Base-by-base conservation (phyloP, 148 eudicot species). In the Cornus kousa region DNA sequence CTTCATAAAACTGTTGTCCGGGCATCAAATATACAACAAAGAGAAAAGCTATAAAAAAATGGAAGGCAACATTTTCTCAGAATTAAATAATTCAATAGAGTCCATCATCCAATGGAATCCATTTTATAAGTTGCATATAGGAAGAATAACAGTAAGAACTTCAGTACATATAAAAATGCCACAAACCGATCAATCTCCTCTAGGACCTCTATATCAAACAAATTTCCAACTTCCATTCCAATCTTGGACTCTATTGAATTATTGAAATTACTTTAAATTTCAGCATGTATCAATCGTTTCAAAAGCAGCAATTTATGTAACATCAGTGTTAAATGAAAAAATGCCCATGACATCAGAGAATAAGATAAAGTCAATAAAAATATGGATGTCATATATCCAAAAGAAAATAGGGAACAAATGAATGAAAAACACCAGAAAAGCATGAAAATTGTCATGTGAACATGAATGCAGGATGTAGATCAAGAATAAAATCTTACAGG, bases 321-420 rank as follows among this genome's bases (percentile, higher is more conserved):
- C 50, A 66, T 33, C 71, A 72, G 32, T 32, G 72, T 31, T 72
- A 33, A 39, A 78, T 57, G 17, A 50, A 33, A 9, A 76, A 48
- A 72, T 57, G 67, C 46, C 57, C 24, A 74, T 59, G 46, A 35
- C 5, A 32, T 74, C 46, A 67, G 6, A 62, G 23, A 62, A 62
- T 19, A 20, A 57, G 19, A 13, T 4, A 13, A 19, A 17, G 19
- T 62, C 66, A 6, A 62, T 62, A 62, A 62, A 62, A n/a, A 62
- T 1, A 62, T n/a, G 23, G 62, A 43, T 43, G 48, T 43, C 12
- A 53, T 53, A 53, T 16, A 53, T 53, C 17, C 17, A 53, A 53
- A 53, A 16, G 2, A 53, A 5, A 12, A 53, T 53, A 53, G 59
- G 59, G 1, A 13, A 53, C 19, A 53, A 14, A 14, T 53, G 59